Conservation (phyloP, 116 monocot species). For the Thalassia testudinum region DNA sequence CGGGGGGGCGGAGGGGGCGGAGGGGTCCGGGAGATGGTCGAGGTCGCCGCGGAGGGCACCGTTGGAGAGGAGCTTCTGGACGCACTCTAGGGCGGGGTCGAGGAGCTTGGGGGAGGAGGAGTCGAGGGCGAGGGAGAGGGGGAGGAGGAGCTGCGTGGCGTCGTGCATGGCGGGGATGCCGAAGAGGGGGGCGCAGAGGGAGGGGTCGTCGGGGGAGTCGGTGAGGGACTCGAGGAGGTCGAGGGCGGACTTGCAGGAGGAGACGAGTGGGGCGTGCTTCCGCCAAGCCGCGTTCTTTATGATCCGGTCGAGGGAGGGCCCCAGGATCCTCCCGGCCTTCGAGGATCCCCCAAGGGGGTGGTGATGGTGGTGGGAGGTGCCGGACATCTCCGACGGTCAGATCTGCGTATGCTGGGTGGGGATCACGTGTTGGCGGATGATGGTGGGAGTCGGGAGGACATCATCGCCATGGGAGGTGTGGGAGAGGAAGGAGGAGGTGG, state of each 20-base stretch:
- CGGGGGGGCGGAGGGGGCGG: background rate
- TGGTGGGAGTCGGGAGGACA: background rate
- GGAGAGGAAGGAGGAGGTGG: background rate
- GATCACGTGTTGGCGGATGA: background rate
- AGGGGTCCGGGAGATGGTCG: constrained; percentile 10
- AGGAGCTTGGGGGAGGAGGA: constrained; percentile 49
- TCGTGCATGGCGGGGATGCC: constrained; percentile 25
- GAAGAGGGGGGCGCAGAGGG: constrained; percentile 20
- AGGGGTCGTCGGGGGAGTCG: constrained; percentile 10
- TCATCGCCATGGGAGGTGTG: background rate
- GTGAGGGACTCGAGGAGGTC: constrained; percentile 48
- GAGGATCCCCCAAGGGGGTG: constrained; percentile 43
- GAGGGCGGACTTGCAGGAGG: constrained; percentile 76
- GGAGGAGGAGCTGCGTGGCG: constrained; percentile 37
- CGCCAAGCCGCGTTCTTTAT: constrained; percentile 96
- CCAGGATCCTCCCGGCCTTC: constrained; percentile 49
- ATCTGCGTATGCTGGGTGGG: background rate
- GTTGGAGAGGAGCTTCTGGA: constrained; percentile 51
- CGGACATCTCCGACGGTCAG: background rate
- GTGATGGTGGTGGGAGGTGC: constrained; percentile 13
- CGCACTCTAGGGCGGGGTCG: constrained; percentile 75
- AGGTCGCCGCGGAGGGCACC: constrained; percentile 43
- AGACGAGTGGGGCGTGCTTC: constrained; percentile 70
- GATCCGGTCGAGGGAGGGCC: constrained; percentile 90
- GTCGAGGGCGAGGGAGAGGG: constrained; percentile 56